Evolutionary conservation across 1,139 yeast genomes (phyloP).

Genomic region (Suhomyces panamericanus): DNA sequence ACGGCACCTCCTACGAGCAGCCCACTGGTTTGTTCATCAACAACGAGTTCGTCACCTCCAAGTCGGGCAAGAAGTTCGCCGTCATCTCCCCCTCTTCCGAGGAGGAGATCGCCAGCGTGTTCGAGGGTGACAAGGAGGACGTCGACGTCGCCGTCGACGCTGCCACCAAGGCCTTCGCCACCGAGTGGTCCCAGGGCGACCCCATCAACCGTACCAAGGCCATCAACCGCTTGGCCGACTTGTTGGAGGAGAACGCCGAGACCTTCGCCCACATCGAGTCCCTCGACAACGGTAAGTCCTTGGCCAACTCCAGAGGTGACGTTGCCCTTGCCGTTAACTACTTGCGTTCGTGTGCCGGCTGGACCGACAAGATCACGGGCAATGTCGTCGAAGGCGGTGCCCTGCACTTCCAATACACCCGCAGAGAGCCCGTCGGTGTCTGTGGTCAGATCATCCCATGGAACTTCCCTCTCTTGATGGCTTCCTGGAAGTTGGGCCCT

Average conservation of each 20-base stretch:
- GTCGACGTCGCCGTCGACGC: constrained; percentile 21
- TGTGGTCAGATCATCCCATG: constrained; percentile 43
- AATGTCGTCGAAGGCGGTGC: constrained; percentile 24
- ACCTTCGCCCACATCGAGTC: constrained; percentile 21
- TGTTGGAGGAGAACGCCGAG: constrained; percentile 20
- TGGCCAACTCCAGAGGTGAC: constrained; percentile 19
- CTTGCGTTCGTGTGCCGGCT: constrained; percentile 30
- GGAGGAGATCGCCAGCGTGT: constrained; percentile 19
- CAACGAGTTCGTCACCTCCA: constrained; percentile 21
- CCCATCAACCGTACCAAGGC: constrained; percentile 14
- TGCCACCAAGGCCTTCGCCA: constrained; percentile 18
- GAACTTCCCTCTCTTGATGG: constrained; percentile 42
- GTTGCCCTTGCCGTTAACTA: constrained; percentile 19
- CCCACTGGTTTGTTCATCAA: constrained; percentile 24
- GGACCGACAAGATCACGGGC: constrained; percentile 30
- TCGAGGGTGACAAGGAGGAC: constrained; percentile 19
- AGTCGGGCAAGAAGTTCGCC: constrained; percentile 16
- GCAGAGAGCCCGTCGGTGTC: constrained; percentile 38
- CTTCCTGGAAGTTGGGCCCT: constrained; percentile 39
- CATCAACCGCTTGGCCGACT: constrained; percentile 20
- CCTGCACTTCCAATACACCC: constrained; percentile 28
- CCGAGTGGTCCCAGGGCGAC: constrained; percentile 43
- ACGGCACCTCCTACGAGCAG: constrained; percentile 49
- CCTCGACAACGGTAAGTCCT: constrained; percentile 23
- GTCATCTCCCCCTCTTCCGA: constrained; percentile 22